phyloP scores from a whole-genome alignment of 257 asterid genomes.

The Pogostemon cablin region DNA sequence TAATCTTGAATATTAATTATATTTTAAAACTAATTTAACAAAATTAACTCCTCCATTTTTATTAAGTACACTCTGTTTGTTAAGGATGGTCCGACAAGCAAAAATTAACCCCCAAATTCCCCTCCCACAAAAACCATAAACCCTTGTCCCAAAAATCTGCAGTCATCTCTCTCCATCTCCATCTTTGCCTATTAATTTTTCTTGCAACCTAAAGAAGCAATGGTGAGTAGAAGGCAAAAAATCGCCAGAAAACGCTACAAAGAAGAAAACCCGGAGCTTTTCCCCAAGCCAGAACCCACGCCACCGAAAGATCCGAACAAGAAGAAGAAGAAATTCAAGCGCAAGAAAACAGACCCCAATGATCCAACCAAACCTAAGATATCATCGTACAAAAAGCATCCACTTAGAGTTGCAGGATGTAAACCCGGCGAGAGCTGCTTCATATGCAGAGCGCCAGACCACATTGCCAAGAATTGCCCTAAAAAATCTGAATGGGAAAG shows the following conservation, averaged over 20 bases:
- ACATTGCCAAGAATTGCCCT: conserved; percentile 82
- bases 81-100: no score
- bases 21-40: no score
- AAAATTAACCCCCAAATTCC: background rate
- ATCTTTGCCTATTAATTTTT: background rate
- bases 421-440: conserved; percentile 98
- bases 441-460: conserved; percentile 75
- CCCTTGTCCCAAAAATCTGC: conserved; percentile 21
- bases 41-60: no score
- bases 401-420: conserved; percentile 87
- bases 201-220: conserved; percentile 24
- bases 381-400: conserved; percentile 52
- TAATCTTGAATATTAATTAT: no score
- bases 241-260: conserved; percentile 58
- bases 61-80: no score
- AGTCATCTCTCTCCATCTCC: conserved; percentile 7
- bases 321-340: conserved; percentile 60
- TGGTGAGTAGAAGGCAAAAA: conserved; percentile 83
- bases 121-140: conserved; percentile 28
- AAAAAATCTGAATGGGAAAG: conserved; percentile 84
- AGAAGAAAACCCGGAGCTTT: conserved; percentile 73
- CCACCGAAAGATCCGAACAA: conserved; percentile 68
- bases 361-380: conserved; percentile 51
- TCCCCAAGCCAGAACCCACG: conserved; percentile 70
- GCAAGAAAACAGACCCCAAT: conserved; percentile 42